Base-by-base conservation (phyloP, 805 yeast genomes). In the Candida parachauliodes region DNA sequence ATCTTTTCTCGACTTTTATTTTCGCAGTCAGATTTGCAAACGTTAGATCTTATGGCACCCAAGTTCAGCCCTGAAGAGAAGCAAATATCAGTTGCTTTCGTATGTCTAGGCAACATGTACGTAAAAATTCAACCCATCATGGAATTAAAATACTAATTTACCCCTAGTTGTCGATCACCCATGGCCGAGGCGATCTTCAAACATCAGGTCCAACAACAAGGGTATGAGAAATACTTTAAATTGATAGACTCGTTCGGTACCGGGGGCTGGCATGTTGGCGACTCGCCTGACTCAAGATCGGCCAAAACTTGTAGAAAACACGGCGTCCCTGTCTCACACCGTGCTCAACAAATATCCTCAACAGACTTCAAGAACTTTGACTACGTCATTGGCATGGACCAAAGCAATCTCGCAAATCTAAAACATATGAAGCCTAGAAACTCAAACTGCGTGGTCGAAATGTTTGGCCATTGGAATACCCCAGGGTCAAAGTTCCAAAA, bases 111-210 rank as follows among this genome's bases (percentile, higher is more conserved):
- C 3, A 89, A 89, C 59, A 86, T 86, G 82, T 79, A 67, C 48
- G 84, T 69, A 42, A 23, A 30, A n/a, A n/a, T n/a, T n/a, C n/a
- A n/a, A 15, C 10, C 8, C 30, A 27, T 5, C 7, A 27, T 10
- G 4, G 16, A 27, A 9, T 5, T 11, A 17, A 23, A 12, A 23
- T 36, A 36, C 37, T 40, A 32, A 40, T 34, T 15, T 3, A n/a
- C 17, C 10, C 4, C 4, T 25, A 80, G 85, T 16, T 88, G 97
- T 54, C 89, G 97, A 34, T 88, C 96, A 2, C 98, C 98, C 10
- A 91, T 89, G 98, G 97, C 98, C 0, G 97, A 91, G 55, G 96
- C 96, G 0, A 86, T 88, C 1, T 88, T 89, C 62, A 70, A 68
- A 33, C 78, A 85, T 41, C 65, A 67, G 11, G 94, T 86, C 8